These are phyloP conservation scores for Rhodamnia rubescens DNA, from an alignment of 345 rosid genomes.

Conservation along the genomic window DNA sequence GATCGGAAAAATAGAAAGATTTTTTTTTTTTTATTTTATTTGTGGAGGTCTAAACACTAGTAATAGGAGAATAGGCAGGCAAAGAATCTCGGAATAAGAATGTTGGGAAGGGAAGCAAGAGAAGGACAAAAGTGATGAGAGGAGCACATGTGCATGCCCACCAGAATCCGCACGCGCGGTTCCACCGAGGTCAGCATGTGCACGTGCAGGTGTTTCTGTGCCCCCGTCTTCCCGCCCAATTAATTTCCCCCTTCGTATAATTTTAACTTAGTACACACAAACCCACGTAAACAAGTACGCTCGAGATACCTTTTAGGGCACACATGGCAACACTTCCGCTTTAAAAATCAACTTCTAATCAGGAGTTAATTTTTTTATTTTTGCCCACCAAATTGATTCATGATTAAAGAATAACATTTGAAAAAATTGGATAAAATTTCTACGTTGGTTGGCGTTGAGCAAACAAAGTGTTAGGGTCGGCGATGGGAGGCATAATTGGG, in stretches of 20 bases:
- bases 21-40: too few species aligned
- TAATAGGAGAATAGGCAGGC: background rate
- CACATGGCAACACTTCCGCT: too few species aligned
- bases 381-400: too few species aligned
- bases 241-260: background rate
- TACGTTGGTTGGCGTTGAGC: too few species aligned
- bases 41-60: background rate
- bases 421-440: too few species aligned
- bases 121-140: background rate
- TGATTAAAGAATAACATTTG: too few species aligned
- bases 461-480: too few species aligned
- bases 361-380: too few species aligned
- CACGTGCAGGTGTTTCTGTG: background rate
- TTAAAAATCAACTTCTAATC: too few species aligned
- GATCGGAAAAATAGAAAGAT: too few species aligned
- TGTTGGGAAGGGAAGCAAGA: background rate
- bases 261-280: background rate
- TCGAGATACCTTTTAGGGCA: background rate
- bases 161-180: background rate
- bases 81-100: background rate
- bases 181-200: background rate
- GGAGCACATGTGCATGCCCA: background rate
- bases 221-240: background rate
- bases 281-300: background rate
- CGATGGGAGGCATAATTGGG: too few species aligned